Base-by-base conservation (phyloP, 1,284 basidiomycete species). In the Cystobasidium pallidum region DNA sequence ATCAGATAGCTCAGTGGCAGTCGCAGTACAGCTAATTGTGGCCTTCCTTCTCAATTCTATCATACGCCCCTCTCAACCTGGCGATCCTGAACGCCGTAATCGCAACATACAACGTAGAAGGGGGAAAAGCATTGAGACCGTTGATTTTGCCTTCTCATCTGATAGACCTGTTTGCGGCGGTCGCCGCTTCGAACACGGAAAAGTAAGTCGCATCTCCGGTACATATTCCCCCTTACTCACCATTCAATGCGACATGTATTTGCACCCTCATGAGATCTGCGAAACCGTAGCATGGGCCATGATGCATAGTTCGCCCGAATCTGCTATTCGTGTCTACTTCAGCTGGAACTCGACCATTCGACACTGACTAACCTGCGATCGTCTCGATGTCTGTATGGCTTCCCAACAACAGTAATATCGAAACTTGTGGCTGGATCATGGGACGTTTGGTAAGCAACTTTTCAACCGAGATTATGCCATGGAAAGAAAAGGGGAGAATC, bases 341-440 rank as follows among this genome's bases (percentile, higher is more conserved):
- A n/a, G n/a, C 17, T 19, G 45, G 17, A 10, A n/a, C 8, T 39
- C 19, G 24, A 49, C 24, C 3, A 7, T 17, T n/a, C n/a, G n/a
- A n/a, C n/a, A n/a, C n/a, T n/a, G n/a, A n/a, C n/a, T n/a, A n/a
- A n/a, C n/a, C n/a, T n/a, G n/a, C n/a, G n/a, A n/a, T n/a, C n/a
- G n/a, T n/a, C n/a, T n/a, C n/a, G n/a, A 39, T 39, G 6, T 39
- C 36, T 39, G 36, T 39, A n/a, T n/a, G n/a, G n/a, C n/a, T n/a
- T n/a, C n/a, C n/a, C n/a, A n/a, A n/a, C 8, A 17, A 17, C 49
- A 66, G 64, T 2, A 66, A 66, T 66, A 41, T 66, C 47, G 64
- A 66, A 28, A 66, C 64, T 10, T 66, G 64, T 34, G 64, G 47
- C n/a, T 54, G 47, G n/a, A 66, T 66, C 30, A 66, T 66, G 64